Base-by-base conservation (phyloP, 2,329 filamentous ascomycete genomes). In the Rhinocladiella mackenziei region DNA sequence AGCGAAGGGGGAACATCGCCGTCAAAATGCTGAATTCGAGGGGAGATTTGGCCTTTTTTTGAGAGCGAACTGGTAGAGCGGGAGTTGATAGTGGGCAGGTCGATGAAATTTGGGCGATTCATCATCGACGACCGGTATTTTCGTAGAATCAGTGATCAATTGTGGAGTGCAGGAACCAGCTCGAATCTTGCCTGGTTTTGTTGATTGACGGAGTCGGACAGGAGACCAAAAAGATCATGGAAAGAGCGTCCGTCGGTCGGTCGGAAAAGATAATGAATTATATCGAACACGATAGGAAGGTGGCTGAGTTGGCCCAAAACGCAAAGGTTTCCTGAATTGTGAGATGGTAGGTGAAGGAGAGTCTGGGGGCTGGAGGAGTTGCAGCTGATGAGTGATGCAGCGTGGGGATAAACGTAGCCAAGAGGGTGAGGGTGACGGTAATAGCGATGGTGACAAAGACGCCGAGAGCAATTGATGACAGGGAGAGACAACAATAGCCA, bases 1-100 rank as follows among this genome's bases (percentile, higher is more conserved):
- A 97, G 75, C 39, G 92, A 86, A 4, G 92, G 92, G 14, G 92
- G 91, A 1, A 85, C 77, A 52, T 91, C 86, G 50, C 86, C 86
- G 45, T 84, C 84, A 45, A 86, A 75, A 64, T 89, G 84, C 51
- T 67, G 63, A 47, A 88, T 70, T 50, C 84, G 81, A 30, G 85
- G 84, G n/a, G 85, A 89, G 53, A 75, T 73, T 23, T 83, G 66
- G n/a, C 78, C 76, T 42, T 73, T 74, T 40, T 39, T 44, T 19
- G 71, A 60, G 8, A 68, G 77, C 18, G 48, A 43, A 40, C 52
- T 52, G 14, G 38, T 15, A 18, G 53, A 39, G 14, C 53, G 53
- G 17, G 44, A 45, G 28, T 37, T 26, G 5, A 43, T 36, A 15
- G 34, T 13, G 61, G 79, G 75, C 56, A 79, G 62, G 58, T 84